Evolutionary conservation across 2,329 filamentous ascomycete genomes (phyloP).

Genomic region (Beauveria rudraprayagi): DNA sequence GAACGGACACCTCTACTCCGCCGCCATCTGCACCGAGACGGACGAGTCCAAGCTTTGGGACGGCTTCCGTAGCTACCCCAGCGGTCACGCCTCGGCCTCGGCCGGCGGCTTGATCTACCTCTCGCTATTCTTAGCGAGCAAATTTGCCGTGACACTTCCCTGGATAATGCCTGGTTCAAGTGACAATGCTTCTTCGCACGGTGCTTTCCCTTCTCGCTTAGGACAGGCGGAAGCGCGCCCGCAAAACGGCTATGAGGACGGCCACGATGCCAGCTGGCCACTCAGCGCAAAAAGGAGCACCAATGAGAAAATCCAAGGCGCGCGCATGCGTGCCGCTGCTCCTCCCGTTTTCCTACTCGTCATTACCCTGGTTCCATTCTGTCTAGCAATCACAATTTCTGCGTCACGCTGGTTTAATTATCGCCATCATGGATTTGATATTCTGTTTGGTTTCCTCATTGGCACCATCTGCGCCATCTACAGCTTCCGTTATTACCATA

Average conservation of each 20-base stretch:
- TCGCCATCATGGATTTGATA: slow-evolving; percentile 87
- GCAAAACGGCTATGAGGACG: slow-evolving; percentile 28
- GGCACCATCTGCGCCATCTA: slow-evolving; percentile 65
- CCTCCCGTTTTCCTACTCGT: slow-evolving; percentile 73
- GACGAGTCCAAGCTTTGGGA: slow-evolving; percentile 59
- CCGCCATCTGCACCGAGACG: slow-evolving; percentile 63
- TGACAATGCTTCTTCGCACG: slow-evolving; percentile 40
- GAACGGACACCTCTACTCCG: slow-evolving; percentile 63
- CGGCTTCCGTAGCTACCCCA: slow-evolving; percentile 71
- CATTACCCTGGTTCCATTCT: slow-evolving; percentile 62
- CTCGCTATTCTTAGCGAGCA: slow-evolving; percentile 77
- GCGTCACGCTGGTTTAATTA: slow-evolving; percentile 82
- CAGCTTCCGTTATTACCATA: slow-evolving; percentile 77
- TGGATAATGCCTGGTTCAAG: slow-evolving; percentile 49
- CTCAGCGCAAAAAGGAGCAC: slow-evolving; percentile 22
- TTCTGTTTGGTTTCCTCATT: slow-evolving; percentile 75
- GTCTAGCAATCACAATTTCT: slow-evolving; percentile 71
- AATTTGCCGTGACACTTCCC: slow-evolving; percentile 67
- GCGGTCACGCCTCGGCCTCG: slow-evolving; percentile 53
- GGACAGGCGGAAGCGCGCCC: slow-evolving; percentile 28
- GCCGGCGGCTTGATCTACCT: slow-evolving; percentile 79
- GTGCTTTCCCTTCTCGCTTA: slow-evolving; percentile 65
- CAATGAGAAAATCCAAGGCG: slow-evolving; percentile 26
- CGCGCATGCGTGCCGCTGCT: slow-evolving; percentile 66
- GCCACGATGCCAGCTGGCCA: slow-evolving; percentile 19